These are phyloP conservation scores for Gentiana macrophylla DNA, from an alignment of 257 asterid species.

Conservation along the genomic window DNA sequence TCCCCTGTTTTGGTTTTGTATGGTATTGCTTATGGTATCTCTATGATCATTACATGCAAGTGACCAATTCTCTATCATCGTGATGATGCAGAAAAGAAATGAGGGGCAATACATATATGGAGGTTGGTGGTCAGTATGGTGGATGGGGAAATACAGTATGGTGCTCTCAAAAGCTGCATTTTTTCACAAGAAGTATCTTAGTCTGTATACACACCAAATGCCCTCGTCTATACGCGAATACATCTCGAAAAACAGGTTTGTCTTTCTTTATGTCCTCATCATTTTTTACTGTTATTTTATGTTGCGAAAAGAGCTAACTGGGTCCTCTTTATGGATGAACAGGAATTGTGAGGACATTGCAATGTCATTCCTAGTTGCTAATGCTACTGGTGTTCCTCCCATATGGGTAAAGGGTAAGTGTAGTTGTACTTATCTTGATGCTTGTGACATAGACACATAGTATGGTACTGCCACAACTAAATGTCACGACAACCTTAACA, in stretches of 20 bases:
- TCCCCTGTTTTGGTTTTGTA: not conserved
- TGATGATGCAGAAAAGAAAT: conserved; percentile 34
- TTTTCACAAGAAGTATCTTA: conserved; percentile 71
- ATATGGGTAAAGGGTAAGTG: conserved; percentile 78
- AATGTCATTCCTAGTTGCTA: conserved; percentile 83
- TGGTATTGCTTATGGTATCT: not conserved
- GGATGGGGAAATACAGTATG: conserved; percentile 73
- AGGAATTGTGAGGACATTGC: conserved; percentile 95
- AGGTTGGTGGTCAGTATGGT: conserved; percentile 91
- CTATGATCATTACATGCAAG: no score
- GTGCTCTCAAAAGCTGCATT: conserved; percentile 74
- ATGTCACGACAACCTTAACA: no score
- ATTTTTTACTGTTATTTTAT: not conserved
- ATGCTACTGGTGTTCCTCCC: conserved; percentile 78
- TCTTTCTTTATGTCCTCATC: conserved; percentile 1
- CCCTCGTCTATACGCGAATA: conserved; percentile 72
- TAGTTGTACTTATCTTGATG: no score
- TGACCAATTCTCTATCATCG: not conserved
- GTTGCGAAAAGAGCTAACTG: conserved; percentile 1
- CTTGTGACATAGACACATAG: no score
- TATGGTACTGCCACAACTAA: no score
- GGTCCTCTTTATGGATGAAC: conserved; percentile 11
- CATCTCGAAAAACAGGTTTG: conserved; percentile 50
- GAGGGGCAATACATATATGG: conserved; percentile 34
- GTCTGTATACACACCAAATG: conserved; percentile 59